Percentiles rank a stretch among this genome's conserved stretches.
Evolutionary conservation across 2,329 filamentous ascomycete species (phyloP).

Genomic region (Ophiobolus disseminans): DNA sequence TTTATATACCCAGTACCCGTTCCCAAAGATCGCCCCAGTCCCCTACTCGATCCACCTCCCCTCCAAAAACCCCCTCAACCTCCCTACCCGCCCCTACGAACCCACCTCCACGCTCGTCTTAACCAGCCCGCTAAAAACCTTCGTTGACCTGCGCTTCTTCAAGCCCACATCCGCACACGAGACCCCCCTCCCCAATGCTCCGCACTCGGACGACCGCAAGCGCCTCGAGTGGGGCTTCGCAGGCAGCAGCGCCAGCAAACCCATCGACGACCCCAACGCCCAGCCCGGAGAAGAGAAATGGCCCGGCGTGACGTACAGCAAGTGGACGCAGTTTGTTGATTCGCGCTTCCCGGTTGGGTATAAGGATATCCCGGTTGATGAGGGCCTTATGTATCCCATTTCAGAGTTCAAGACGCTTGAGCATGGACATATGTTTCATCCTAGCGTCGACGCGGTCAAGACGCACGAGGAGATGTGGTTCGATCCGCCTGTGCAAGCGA

Average conservation of each 20-base stretch:
- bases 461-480: slow-evolving; percentile 73
- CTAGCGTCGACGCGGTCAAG: slow-evolving; percentile 57
- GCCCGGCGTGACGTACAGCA: slow-evolving; percentile 37
- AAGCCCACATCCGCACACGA: slow-evolving; percentile 23
- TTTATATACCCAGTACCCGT: slow-evolving; percentile 53
- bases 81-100: slow-evolving; percentile 50
- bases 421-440: slow-evolving; percentile 66
- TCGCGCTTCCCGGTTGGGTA: slow-evolving; percentile 53
- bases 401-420: slow-evolving; percentile 51
- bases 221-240: slow-evolving; percentile 71
- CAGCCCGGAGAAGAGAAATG: background rate
- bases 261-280: background rate
- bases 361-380: slow-evolving; percentile 53
- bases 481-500: slow-evolving; percentile 39
- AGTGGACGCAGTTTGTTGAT: slow-evolving; percentile 68
- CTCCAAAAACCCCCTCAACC: slow-evolving; percentile 31
- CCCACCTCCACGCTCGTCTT: slow-evolving; percentile 70
- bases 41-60: slow-evolving; percentile 41
- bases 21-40: slow-evolving; percentile 29
- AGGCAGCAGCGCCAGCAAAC: slow-evolving; percentile 53
- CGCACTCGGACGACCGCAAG: slow-evolving; percentile 34
- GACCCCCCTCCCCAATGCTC: slow-evolving; percentile 30
- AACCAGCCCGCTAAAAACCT: slow-evolving; percentile 64
- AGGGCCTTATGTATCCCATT: slow-evolving; percentile 63
- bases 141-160: slow-evolving; percentile 68